A percentile compares a stretch with the other conserved stretches of the same genome.
phyloP scores from a whole-genome alignment of 2,329 filamentous ascomycete genomes.

The Neonectria hederae region DNA sequence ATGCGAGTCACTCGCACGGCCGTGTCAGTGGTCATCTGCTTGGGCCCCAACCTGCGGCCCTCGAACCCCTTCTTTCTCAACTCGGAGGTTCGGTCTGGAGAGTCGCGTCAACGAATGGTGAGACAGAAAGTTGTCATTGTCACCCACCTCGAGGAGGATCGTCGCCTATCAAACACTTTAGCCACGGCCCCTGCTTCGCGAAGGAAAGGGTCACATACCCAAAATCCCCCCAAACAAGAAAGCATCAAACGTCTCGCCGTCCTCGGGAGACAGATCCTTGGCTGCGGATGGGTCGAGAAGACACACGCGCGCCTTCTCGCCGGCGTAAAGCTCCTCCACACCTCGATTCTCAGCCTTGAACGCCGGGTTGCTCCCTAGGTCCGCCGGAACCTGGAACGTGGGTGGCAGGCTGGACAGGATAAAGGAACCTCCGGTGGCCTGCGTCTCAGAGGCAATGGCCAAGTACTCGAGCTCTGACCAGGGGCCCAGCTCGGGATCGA shows the following conservation, averaged over 20 bases:
- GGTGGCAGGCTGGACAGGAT: constrained; percentile 83
- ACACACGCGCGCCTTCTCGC: constrained; percentile 80
- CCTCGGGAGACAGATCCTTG: constrained; percentile 83
- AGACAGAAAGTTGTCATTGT: neutral
- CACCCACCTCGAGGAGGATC: constrained; percentile 87
- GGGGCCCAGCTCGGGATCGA: constrained; percentile 90
- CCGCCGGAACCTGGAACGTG: constrained; percentile 70
- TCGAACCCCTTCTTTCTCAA: constrained; percentile 92
- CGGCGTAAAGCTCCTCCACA: constrained; percentile 83
- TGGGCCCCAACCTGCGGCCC: constrained; percentile 85
- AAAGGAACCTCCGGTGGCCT: constrained; percentile 73
- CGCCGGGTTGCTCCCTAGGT: constrained; percentile 64
- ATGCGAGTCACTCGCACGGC: constrained; percentile 93
- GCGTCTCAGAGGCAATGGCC: constrained; percentile 84
- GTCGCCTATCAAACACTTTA: constrained; percentile 69
- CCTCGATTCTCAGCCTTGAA: constrained; percentile 79
- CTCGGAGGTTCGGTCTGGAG: constrained; percentile 89
- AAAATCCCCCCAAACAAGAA: constrained; percentile 97
- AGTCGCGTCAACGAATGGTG: constrained; percentile 27
- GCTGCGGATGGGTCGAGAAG: constrained; percentile 87
- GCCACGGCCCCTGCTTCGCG: constrained; percentile 4
- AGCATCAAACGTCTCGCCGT: constrained; percentile 84
- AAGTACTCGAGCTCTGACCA: constrained; percentile 97
- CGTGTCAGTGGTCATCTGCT: constrained; percentile 99
- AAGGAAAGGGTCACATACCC: constrained; percentile 62